Evolutionary conservation across 23 red algal species (phyloP), one percentile per base, ranked within the genome.

Genomic region (Gracilaria domingensis): DNA sequence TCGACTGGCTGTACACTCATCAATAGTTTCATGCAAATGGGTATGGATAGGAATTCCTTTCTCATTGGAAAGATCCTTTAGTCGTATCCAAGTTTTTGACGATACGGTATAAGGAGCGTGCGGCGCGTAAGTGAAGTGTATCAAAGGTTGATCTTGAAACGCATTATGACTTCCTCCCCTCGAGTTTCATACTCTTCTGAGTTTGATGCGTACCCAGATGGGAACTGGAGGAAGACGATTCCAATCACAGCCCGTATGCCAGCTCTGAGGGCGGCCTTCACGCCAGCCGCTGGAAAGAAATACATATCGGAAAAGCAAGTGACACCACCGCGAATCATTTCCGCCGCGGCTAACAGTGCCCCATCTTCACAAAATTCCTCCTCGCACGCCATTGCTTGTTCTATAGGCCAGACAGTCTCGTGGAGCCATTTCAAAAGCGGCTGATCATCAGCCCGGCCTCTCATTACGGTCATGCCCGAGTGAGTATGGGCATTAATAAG

Each of bases 401-500:
- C 97, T 28, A 96, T 89, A 4, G 93, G 93, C 97, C 97, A 99
- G 37, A 99, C 67, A 23, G 81, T 88, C 71, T 88, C 82, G 39
- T 87, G 82, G 23, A 99, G 86, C 97, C 97, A 99, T 44, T 86
- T 44, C 45, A 91, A 58, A 17, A 99, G 90, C 17, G 94, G 75
- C 53, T 91, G 81, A 60, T 99, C 97, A 87, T 99, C 97, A 30
- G 84, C 93, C 16, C 82, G 73, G 11, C 97, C 97, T 33, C 97
- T 94, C 91, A 99, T 85, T 59, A 99, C 73, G 17, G 93, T 71
- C 90, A 99, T 96, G 5, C 93, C 97, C 13, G 97, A 82, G 80
- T 99, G 97, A 9, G 90, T 99, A 87, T 99, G 97, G 13, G 94
- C 97, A 75, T 99, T 99, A 86, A 99, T 86, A 17, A 99, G 66